These are phyloP conservation scores for Pulveroboletus frians DNA, from an alignment of 768 basidiomycete genomes.

Conservation along the genomic window DNA sequence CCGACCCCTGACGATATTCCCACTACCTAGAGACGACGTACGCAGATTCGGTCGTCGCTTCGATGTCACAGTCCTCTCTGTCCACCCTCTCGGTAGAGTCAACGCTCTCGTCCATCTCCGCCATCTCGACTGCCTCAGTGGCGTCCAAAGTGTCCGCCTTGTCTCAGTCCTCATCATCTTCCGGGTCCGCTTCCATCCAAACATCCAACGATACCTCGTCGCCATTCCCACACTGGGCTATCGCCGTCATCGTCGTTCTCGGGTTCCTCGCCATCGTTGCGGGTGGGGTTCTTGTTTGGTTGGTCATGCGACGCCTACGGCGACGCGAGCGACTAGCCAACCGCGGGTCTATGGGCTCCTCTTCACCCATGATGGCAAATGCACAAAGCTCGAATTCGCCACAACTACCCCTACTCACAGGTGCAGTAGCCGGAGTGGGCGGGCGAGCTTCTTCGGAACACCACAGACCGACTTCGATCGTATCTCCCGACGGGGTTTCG, in stretches of 20 bases:
- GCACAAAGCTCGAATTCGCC: constrained; percentile 39
- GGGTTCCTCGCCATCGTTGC: constrained; percentile 80
- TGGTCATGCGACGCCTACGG: constrained; percentile 67
- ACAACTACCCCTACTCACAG: constrained; percentile 45
- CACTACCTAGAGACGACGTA: constrained; percentile 61
- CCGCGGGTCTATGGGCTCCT: constrained; percentile 72
- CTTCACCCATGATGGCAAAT: constrained; percentile 79
- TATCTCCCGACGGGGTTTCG: constrained; percentile 70
- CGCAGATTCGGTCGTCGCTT: constrained; percentile 59
- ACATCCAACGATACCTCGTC: constrained; percentile 28
- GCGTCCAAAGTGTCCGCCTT: constrained; percentile 35
- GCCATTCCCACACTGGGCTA: constrained; percentile 83
- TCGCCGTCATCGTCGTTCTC: constrained; percentile 83
- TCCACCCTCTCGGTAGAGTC: constrained; percentile 33
- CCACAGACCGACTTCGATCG: constrained; percentile 35
- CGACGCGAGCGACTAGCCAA: constrained; percentile 46
- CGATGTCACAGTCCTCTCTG: constrained; percentile 40
- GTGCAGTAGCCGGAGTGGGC: constrained; percentile 29
- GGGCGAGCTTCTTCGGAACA: constrained; percentile 31
- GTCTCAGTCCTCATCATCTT: constrained; percentile 16
- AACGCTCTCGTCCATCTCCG: constrained; percentile 3
- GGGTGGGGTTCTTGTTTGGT: constrained; percentile 60
- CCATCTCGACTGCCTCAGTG: constrained; percentile 31
- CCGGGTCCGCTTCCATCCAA: constrained; percentile 44
- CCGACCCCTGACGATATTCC: constrained; percentile 7